Percentiles rank a stretch among this genome's conserved stretches.
These are phyloP conservation scores for Oxytropis ochrocephala DNA, from an alignment of 306 rosid species.

Conservation along the genomic window DNA sequence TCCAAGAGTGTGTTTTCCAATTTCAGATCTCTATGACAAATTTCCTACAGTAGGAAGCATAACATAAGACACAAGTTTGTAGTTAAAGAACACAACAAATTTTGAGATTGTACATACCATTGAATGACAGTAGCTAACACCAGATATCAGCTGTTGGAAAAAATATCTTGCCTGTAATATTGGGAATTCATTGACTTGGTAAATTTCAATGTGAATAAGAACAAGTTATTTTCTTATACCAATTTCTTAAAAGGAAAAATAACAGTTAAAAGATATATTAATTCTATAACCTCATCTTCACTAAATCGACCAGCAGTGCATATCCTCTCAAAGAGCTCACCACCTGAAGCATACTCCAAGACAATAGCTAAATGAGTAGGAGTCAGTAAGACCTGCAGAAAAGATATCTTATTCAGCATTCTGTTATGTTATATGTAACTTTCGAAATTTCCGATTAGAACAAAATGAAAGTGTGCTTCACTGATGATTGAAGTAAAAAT, in stretches of 20 bases:
- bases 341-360: conserved; percentile 99
- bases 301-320: conserved; percentile 97
- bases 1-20: conserved; percentile 97
- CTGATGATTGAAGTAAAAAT: neutral
- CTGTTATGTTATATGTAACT: neutral
- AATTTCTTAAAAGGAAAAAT: neutral
- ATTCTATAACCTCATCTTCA: conserved; percentile 79
- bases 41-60: conserved; percentile 49
- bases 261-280: neutral
- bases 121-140: conserved; percentile 95
- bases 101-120: conserved; percentile 48
- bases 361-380: conserved; percentile 89
- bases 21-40: conserved; percentile 96
- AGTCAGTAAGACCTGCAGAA: conserved; percentile 73
- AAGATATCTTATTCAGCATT: conserved; percentile 10
- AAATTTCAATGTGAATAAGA: neutral
- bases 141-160: conserved; percentile 98
- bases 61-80: neutral
- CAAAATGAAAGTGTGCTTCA: neutral
- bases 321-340: conserved; percentile 92
- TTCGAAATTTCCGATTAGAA: neutral
- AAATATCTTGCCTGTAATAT: conserved; percentile 81
- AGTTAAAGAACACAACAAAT: neutral
- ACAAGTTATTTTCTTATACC: neutral
- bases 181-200: neutral